Percentiles rank a stretch among this genome's conserved stretches.
phyloP scores from a whole-genome alignment of 2,329 filamentous ascomycete genomes.

The Nigrospora osmanthi region DNA sequence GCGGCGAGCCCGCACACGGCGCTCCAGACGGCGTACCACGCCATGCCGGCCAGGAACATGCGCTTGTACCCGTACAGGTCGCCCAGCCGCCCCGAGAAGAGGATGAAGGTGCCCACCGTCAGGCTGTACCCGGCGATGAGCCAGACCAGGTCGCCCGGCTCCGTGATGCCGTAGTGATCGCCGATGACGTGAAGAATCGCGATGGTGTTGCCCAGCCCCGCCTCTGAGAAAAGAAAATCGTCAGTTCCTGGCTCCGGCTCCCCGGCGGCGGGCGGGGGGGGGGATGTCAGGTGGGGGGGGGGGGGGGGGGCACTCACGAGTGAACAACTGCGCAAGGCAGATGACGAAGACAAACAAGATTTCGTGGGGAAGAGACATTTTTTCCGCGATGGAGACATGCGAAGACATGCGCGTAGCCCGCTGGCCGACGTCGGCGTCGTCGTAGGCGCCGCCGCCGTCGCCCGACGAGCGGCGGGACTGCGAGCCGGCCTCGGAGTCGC shows the following conservation, averaged over 20 bases:
- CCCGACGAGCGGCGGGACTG: no score
- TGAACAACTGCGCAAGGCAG: slow-evolving; percentile 21
- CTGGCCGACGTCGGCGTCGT: no score
- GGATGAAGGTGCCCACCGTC: slow-evolving; percentile 36
- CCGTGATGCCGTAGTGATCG: slow-evolving; percentile 26
- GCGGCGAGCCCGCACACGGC: slow-evolving; percentile 27
- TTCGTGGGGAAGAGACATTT: slow-evolving; percentile 9
- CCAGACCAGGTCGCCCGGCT: slow-evolving; percentile 32
- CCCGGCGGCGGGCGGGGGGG: not conserved
- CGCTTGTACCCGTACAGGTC: slow-evolving; percentile 37
- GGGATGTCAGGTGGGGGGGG: not conserved
- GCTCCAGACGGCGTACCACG: slow-evolving; percentile 32
- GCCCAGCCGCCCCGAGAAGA: slow-evolving; percentile 36
- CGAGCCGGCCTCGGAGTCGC: no score
- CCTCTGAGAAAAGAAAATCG: slow-evolving; percentile 21
- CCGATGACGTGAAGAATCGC: slow-evolving; percentile 35
- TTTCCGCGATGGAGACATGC: slow-evolving; percentile 3
- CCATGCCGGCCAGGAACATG: slow-evolving; percentile 31
- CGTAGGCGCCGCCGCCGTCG: no score
- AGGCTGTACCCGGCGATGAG: slow-evolving; percentile 36
- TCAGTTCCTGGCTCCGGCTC: not conserved
- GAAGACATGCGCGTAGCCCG: no score
- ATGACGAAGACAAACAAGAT: slow-evolving; percentile 24
- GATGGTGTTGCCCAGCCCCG: slow-evolving; percentile 27
- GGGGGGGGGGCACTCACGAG: slow-evolving; percentile 1